phyloP scores from a whole-genome alignment of 2,329 filamentous ascomycete species.

The Talaromyces sp. region DNA sequence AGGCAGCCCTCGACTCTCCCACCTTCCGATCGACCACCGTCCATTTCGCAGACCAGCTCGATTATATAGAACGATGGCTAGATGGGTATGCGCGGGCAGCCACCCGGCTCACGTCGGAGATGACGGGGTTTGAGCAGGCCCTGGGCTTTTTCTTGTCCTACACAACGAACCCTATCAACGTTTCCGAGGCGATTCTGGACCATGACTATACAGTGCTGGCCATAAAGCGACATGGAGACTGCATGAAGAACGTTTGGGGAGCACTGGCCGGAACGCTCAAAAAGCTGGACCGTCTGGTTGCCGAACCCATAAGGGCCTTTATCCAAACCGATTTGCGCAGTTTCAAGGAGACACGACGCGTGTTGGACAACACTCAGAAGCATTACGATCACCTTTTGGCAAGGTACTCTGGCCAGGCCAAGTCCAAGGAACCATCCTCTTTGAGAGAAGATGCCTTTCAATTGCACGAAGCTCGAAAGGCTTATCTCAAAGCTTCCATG shows the following conservation, averaged over 20 bases:
- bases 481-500: slow-evolving; percentile 85
- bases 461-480: slow-evolving; percentile 84
- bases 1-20: slow-evolving; percentile 93
- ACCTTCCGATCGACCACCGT: slow-evolving; percentile 83
- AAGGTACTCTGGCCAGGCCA: slow-evolving; percentile 77
- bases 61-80: slow-evolving; percentile 88
- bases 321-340: slow-evolving; percentile 70
- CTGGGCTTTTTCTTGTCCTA: slow-evolving; percentile 72
- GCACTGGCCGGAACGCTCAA: slow-evolving; percentile 68
- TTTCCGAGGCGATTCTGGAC: slow-evolving; percentile 81
- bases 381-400: slow-evolving; percentile 75
- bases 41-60: slow-evolving; percentile 88
- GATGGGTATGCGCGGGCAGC: slow-evolving; percentile 63
- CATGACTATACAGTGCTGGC: slow-evolving; percentile 92
- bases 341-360: slow-evolving; percentile 78
- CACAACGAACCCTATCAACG: slow-evolving; percentile 64
- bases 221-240: slow-evolving; percentile 77
- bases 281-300: slow-evolving; percentile 68
- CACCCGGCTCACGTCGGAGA: slow-evolving; percentile 57
- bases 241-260: slow-evolving; percentile 81
- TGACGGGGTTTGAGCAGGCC: slow-evolving; percentile 70
- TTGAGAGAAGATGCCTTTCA: slow-evolving; percentile 93
- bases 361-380: slow-evolving; percentile 74
- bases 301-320: slow-evolving; percentile 77
- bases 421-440: slow-evolving; percentile 87